phyloP scores from a whole-genome alignment of 441 rosid species.

The Erodium trifolium region DNA sequence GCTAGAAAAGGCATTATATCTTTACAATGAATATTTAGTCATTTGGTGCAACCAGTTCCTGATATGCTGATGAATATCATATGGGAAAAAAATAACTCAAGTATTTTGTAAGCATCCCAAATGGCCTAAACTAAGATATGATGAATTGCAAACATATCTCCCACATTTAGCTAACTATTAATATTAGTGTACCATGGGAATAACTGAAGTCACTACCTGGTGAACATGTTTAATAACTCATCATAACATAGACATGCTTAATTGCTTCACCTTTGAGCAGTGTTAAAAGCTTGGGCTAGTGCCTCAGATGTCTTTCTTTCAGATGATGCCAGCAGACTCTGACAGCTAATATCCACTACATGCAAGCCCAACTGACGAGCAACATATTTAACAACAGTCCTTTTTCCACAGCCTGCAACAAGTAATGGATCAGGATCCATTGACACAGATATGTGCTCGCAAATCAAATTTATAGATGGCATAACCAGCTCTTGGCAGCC shows the following conservation, averaged over 20 bases:
- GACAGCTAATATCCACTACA: conserved; percentile 91
- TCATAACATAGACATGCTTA: conserved; percentile 17
- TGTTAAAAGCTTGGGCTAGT: conserved; percentile 70
- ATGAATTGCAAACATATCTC: neutral
- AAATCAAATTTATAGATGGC: conserved; percentile 11
- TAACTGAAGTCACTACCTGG: neutral
- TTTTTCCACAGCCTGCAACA: conserved; percentile 82
- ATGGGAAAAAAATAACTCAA: neutral
- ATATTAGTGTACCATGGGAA: neutral
- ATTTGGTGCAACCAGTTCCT: neutral
- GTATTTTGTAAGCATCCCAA: neutral
- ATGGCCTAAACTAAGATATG: conserved; percentile 1
- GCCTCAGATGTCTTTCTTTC: conserved; percentile 69
- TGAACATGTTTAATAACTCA: conserved; percentile 5
- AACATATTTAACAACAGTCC: conserved; percentile 71
- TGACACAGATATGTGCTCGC: neutral
- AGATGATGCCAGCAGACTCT: conserved; percentile 61
- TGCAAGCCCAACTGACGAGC: conserved; percentile 73
- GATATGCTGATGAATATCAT: conserved; percentile 2
- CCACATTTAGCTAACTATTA: neutral
- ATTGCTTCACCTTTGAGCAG: conserved; percentile 71
- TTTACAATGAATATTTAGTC: neutral
- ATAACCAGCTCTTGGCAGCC: conserved; percentile 12
- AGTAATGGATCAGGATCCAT: conserved; percentile 17
- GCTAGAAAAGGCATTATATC: conserved; percentile 2